These are phyloP conservation scores for Pichia sp. DNA, from an alignment of 1,139 yeast species.

Conservation along the genomic window DNA sequence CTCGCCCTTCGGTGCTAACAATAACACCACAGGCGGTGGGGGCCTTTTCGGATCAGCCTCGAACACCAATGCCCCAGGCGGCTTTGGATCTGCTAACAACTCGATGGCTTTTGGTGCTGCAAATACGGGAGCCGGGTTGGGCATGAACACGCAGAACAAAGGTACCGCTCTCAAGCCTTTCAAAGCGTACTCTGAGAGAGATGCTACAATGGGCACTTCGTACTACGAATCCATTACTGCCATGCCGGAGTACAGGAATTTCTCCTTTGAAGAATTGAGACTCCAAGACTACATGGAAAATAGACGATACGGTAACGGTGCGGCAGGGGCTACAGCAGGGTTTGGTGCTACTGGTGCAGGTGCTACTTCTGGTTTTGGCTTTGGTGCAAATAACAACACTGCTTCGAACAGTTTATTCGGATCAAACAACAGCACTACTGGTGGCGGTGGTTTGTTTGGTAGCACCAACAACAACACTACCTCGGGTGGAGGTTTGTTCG, in stretches of 20 bases:
- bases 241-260: constrained; percentile 86
- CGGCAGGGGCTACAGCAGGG: constrained; percentile 14
- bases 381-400: constrained; percentile 14
- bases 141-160: constrained; percentile 32
- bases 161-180: constrained; percentile 76
- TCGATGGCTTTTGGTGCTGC: constrained; percentile 14
- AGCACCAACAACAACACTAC: constrained; percentile 14
- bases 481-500: constrained; percentile 16
- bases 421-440: constrained; percentile 11
- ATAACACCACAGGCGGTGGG: constrained; percentile 21
- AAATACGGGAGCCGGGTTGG: constrained; percentile 28
- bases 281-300: constrained; percentile 80
- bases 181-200: constrained; percentile 66
- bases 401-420: constrained; percentile 13
- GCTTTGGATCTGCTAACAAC: constrained; percentile 19
- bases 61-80: constrained; percentile 26
- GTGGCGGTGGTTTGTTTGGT: constrained; percentile 19
- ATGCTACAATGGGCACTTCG: constrained; percentile 50
- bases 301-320: constrained; percentile 52
- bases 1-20: constrained; percentile 22
- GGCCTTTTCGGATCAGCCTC: constrained; percentile 15
- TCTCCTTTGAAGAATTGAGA: constrained; percentile 83
- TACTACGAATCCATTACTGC: constrained; percentile 72
- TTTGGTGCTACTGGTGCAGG: constrained; percentile 18
- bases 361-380: constrained; percentile 11